Conservation (phyloP, 2,329 filamentous ascomycete genomes). For the Sclerotiophoma versabilis region DNA sequence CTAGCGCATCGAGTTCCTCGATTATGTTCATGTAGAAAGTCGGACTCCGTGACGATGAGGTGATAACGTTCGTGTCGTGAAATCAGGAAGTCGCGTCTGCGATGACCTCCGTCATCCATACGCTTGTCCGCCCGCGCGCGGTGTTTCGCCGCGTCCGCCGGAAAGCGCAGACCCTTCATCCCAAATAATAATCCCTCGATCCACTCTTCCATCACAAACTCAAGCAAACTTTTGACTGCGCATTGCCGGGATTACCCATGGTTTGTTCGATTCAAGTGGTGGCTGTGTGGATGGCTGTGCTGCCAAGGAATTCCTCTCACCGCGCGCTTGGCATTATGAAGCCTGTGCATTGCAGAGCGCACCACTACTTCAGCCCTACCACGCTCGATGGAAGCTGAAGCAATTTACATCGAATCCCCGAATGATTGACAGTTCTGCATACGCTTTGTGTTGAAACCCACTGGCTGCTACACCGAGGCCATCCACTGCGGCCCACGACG, state of each 20-base stretch:
- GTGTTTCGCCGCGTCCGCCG: neutral
- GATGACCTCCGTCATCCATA: no score
- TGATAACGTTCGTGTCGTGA: neutral
- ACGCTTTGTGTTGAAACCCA: neutral
- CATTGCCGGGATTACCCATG: neutral
- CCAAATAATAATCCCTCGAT: no score
- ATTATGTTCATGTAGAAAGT: neutral
- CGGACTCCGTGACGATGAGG: neutral
- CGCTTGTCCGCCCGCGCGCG: no score
- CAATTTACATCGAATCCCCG: neutral
- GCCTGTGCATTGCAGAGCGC: neutral
- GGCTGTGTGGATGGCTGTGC: slow-evolving; percentile 1
- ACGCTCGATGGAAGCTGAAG: neutral
- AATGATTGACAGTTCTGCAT: neutral
- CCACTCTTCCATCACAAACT: no score
- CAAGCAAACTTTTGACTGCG: neutral
- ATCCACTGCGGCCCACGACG: neutral
- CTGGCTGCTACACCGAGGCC: neutral
- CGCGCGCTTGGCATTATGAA: neutral
- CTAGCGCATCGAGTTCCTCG: neutral
- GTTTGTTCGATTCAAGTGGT: slow-evolving; percentile 1
- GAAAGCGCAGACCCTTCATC: neutral
- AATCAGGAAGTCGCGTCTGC: no score
- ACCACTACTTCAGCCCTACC: neutral
- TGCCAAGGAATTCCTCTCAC: neutral